Percentiles rank a stretch among this genome's conserved stretches.
Evolutionary conservation across 2,329 filamentous ascomycete species (phyloP).

Genomic region (Pyrenochaeta sp.): DNA sequence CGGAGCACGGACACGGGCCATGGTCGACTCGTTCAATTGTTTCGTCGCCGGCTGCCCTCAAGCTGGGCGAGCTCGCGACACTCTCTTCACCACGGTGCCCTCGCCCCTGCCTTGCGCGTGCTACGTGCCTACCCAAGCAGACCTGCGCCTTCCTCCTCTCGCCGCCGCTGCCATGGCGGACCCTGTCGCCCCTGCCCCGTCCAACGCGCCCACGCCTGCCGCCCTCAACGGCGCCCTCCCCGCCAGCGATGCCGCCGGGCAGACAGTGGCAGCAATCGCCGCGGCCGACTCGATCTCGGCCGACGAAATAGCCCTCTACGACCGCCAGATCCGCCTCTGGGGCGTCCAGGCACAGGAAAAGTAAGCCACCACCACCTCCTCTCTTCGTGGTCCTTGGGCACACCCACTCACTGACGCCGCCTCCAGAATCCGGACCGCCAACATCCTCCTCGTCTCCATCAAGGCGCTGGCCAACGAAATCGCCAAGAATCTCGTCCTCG

Average conservation of each 20-base stretch:
- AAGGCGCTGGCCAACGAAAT: constrained; percentile 91
- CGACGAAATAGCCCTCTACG: constrained; percentile 98
- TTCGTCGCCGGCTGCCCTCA: no score
- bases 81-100: not conserved
- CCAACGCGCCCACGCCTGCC: constrained; percentile 10
- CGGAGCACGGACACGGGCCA: no score
- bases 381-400: no score
- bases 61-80: no score
- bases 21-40: no score
- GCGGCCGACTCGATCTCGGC: constrained; percentile 53
- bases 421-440: constrained; percentile 81
- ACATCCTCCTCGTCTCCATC: constrained; percentile 87
- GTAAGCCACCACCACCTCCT: no score
- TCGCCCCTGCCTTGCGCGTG: not conserved
- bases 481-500: constrained; percentile 95
- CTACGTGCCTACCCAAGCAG: no score
- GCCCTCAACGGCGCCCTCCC: constrained; percentile 40
- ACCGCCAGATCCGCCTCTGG: constrained; percentile 97
- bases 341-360: constrained; percentile 91
- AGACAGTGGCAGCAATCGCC: constrained; percentile 47
- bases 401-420: constrained; percentile 8
- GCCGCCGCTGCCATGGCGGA: constrained; percentile 28
- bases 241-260: constrained; percentile 42
- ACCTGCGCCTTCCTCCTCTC: no score
- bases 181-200: constrained; percentile 10